These are phyloP conservation scores for Sporothrix pallida DNA, from an alignment of 2,329 filamentous ascomycete genomes.

Conservation along the genomic window DNA sequence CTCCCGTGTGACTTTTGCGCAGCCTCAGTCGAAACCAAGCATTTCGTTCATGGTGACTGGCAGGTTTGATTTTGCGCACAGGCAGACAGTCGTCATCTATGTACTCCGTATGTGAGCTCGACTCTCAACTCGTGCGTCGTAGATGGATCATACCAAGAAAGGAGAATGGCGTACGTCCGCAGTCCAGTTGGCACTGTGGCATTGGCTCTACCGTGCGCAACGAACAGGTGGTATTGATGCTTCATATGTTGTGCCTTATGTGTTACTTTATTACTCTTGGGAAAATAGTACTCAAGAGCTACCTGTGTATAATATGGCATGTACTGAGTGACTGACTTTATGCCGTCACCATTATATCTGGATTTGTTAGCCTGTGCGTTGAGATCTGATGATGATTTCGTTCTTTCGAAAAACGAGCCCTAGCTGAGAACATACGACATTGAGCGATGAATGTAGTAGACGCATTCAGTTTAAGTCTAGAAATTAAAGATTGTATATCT, in stretches of 20 bases:
- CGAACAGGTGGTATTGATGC: slow-evolving; percentile 11
- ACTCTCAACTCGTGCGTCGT: background rate
- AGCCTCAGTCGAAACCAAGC: background rate
- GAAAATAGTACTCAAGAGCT: too few relatives aligned
- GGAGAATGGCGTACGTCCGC: background rate
- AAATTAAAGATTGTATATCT: too few relatives aligned
- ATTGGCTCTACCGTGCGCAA: slow-evolving; percentile 12
- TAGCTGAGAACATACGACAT: too few relatives aligned
- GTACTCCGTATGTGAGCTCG: background rate
- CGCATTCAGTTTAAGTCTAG: too few relatives aligned
- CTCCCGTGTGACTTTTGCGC: background rate
- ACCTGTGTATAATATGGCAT: too few relatives aligned
- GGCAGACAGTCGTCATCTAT: background rate
- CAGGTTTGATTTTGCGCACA: background rate
- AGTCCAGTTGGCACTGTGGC: background rate
- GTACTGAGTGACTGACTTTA: too few relatives aligned
- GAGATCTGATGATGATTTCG: too few relatives aligned
- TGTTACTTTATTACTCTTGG: too few relatives aligned
- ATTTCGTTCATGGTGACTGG: background rate
- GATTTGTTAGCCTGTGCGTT: too few relatives aligned
- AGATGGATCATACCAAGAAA: background rate
- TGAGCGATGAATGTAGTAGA: too few relatives aligned
- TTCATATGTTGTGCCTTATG: background rate
- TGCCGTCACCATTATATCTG: too few relatives aligned
- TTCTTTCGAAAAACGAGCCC: too few relatives aligned